A percentile compares a stretch with the other conserved stretches of the same genome.
phyloP scores from a whole-genome alignment of 2,329 filamentous ascomycete genomes.

The Ramularia endophylla region DNA sequence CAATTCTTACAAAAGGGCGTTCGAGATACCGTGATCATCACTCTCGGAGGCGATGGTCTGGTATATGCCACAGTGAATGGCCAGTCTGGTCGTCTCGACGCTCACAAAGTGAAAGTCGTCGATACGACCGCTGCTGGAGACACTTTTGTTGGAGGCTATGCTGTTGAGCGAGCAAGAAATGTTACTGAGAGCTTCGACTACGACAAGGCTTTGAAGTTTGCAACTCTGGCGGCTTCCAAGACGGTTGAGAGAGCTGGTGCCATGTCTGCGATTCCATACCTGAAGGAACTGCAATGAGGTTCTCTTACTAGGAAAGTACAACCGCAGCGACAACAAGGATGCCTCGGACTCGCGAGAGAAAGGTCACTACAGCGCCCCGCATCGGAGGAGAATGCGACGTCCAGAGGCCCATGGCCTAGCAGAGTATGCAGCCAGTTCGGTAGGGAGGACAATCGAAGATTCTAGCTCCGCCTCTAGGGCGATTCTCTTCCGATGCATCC shows the following conservation, averaged over 20 bases:
- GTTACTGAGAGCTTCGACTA: slow-evolving; percentile 43
- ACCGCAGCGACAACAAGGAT: too few species aligned
- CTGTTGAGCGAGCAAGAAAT: slow-evolving; percentile 60
- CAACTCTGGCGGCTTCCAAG: slow-evolving; percentile 57
- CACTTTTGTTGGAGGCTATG: slow-evolving; percentile 87
- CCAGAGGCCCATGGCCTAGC: too few species aligned
- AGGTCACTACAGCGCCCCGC: too few species aligned
- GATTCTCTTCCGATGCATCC: too few species aligned
- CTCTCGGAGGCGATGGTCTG: slow-evolving; percentile 58
- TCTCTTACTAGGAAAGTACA: too few species aligned
- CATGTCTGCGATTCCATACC: slow-evolving; percentile 62
- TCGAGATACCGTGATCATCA: slow-evolving; percentile 72
- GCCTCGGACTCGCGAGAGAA: too few species aligned
- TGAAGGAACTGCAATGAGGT: slow-evolving; percentile 39
- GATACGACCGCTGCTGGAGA: slow-evolving; percentile 94
- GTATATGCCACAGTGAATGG: slow-evolving; percentile 25
- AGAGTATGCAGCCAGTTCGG: too few species aligned
- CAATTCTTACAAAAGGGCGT: slow-evolving; percentile 67
- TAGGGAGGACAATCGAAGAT: too few species aligned
- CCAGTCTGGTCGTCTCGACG: slow-evolving; percentile 32
- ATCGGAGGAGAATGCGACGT: too few species aligned
- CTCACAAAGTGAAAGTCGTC: slow-evolving; percentile 69
- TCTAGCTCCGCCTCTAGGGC: too few species aligned
- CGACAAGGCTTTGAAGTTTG: slow-evolving; percentile 53
- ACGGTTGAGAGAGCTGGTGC: slow-evolving; percentile 62